Percentiles rank a stretch among this genome's conserved stretches.
phyloP scores from a whole-genome alignment of 2,329 filamentous ascomycete genomes.

The Annulohypoxylon truncatum region DNA sequence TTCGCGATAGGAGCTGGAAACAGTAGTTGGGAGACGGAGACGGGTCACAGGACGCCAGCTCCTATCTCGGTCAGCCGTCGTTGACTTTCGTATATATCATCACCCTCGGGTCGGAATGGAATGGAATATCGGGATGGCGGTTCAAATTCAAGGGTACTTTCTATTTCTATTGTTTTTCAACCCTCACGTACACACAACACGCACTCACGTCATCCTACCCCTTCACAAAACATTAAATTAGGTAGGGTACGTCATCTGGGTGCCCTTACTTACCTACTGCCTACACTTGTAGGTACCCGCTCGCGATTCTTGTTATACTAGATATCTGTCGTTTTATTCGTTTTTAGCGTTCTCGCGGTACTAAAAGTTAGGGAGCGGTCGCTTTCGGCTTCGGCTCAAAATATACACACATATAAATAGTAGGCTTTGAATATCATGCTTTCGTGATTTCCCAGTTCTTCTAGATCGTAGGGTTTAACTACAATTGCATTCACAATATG shows the following conservation, averaged over 20 bases:
- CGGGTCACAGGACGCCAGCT: neutral
- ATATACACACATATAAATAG: neutral
- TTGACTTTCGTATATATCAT: neutral
- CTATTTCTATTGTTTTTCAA: neutral
- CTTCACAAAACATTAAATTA: neutral
- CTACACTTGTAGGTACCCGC: neutral
- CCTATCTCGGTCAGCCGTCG: neutral
- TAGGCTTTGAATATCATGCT: neutral
- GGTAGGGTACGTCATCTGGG: neutral
- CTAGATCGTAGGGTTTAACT: neutral
- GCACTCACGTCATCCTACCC: neutral
- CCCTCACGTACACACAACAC: neutral
- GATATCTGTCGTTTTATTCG: conserved; percentile 20
- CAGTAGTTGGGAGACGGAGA: neutral
- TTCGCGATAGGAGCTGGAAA: neutral
- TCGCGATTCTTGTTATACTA: neutral
- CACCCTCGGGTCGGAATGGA: neutral
- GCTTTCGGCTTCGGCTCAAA: conserved; percentile 15
- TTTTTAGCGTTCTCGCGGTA: conserved; percentile 22
- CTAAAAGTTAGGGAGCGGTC: conserved; percentile 24
- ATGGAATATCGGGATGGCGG: neutral
- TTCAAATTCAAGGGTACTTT: neutral
- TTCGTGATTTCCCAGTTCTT: neutral
- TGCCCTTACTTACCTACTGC: neutral
- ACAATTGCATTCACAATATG: neutral